Evolutionary conservation across 805 yeast genomes (phyloP), one percentile per base, ranked within the genome.

Genomic region (Saccharomycopsis fermentans): DNA sequence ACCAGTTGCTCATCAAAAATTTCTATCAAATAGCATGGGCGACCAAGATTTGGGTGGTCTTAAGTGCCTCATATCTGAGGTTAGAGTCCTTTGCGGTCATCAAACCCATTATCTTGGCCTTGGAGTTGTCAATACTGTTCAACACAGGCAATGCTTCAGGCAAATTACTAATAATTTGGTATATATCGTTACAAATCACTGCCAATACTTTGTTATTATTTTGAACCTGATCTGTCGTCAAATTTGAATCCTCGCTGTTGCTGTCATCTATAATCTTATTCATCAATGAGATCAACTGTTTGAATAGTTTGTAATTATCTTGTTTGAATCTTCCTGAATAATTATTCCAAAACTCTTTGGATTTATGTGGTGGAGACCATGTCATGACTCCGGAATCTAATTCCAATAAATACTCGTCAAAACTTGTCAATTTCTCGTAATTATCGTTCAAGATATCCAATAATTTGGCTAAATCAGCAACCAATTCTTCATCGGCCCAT

Each of bases 291-390:
- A 87, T 72, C 63, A 94, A 76, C 65, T 78, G 76, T 69, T 80
- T 83, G 63, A 89, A 80, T 43, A 86, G 71, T 67, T 83, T 84
- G 82, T 86, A 92, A 70, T 86, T 81, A 58, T 83, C 80, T 52
- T 84, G 87, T 71, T 86, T 87, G 77, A 94, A 94, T 64, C 81
- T 78, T 55, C 72, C 77, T 36, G 85, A 76, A 69, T 94, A 90
- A 62, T 90, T 94, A 61, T 83, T 77, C 96, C 98, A 94, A 71
- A 94, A 94, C 57, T 88, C 90, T 56, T 81, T 82, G 55, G 89
- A 87, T 66, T 83, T 81, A 73, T 94, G 99, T 24, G 96, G 90
- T 56, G 99, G 98, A 2, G 96, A 85, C 86, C 96, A 89, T 63
- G 81, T 80, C 67, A 94, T 80, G 59, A 80, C 78, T 61, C 87